Conservation (phyloP, 139 green algal species). For the Chlamydomonas schloesseri region DNA sequence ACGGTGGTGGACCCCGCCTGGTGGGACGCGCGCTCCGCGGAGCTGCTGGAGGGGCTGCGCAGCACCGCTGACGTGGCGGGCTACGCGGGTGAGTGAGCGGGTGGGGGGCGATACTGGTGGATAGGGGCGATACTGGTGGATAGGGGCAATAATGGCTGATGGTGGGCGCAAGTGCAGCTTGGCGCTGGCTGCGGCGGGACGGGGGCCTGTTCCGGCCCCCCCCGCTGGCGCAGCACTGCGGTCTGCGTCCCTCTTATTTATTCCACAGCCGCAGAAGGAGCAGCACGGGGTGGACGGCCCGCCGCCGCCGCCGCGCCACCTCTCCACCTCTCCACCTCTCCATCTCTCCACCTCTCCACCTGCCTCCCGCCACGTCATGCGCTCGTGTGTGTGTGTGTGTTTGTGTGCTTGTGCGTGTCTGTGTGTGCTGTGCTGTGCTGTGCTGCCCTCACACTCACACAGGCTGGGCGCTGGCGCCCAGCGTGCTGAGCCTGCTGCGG, state of each 20-base stretch:
- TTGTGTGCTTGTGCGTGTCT: no score
- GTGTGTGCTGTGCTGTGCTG: no score
- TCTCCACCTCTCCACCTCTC: no score
- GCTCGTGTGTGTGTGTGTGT: no score
- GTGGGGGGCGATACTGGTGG: neutral
- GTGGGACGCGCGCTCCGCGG: neutral
- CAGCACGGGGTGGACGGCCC: no score
- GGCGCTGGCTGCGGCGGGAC: no score
- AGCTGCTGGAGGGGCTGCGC: neutral
- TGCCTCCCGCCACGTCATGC: no score
- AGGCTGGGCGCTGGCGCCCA: slow-evolving; percentile 19
- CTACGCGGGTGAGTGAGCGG: neutral
- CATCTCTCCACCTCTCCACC: no score
- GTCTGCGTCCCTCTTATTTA: no score
- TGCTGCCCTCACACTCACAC: neutral
- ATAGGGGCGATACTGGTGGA: neutral
- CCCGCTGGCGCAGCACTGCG: neutral
- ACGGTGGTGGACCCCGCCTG: neutral
- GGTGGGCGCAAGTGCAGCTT: neutral
- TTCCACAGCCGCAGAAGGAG: no score
- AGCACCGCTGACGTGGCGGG: neutral
- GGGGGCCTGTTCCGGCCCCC: neutral
- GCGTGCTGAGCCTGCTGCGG: neutral
- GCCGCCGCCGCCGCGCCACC: no score
- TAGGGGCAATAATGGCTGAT: no score